Evolutionary conservation across 345 rosid species (phyloP), one percentile per base, ranked within the genome.

Genomic region (Raphanus raphanistrum): DNA sequence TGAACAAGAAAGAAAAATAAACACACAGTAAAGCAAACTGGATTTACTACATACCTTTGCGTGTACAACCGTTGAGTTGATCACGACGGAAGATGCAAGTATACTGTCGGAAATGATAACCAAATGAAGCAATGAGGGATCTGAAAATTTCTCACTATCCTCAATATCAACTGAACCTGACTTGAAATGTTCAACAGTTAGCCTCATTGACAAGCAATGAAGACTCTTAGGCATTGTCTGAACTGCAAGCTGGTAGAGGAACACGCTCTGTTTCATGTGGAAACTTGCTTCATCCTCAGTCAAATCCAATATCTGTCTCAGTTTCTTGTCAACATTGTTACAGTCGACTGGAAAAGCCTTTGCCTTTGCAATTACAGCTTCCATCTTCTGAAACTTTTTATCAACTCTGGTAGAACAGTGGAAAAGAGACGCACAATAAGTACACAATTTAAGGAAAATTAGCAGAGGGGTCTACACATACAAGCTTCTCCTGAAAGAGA

Each of bases 161-260:
- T 82, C 89, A 75, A 72, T 63, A 76, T 87, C 88, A 73, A 65
- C 76, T 54, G 84, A 79, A 66, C 62, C 55, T 13, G 90, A 87
- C 86, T 84, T 84, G 83, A 91, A 96, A 87, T 90, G 88, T 68
- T 91, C 97, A 65, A 90, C 90, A 11, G 98, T 93, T 79, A 96
- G 82, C 76, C 88, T 90, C 89, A 93, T 86, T 76, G 92, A 92
- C 76, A 91, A 86, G 87, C 98, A 93, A 84, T 93, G 97, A 67
- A 87, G 97, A 85, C 97, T 88, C 88, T 90, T 96, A 13, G 98
- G 98, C 83, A 90, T 89, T 59, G 96, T 95, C 79, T 96, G 98
- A 38, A 93, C 90, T 26, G 95, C 97, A 63, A 93, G 87, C 81
- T 89, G 96, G 81, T 88, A 88, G 63, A 89, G 89, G 84, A 84